phyloP scores from a whole-genome alignment of 139 green algal species.

The Desmodesmus armatus region DNA sequence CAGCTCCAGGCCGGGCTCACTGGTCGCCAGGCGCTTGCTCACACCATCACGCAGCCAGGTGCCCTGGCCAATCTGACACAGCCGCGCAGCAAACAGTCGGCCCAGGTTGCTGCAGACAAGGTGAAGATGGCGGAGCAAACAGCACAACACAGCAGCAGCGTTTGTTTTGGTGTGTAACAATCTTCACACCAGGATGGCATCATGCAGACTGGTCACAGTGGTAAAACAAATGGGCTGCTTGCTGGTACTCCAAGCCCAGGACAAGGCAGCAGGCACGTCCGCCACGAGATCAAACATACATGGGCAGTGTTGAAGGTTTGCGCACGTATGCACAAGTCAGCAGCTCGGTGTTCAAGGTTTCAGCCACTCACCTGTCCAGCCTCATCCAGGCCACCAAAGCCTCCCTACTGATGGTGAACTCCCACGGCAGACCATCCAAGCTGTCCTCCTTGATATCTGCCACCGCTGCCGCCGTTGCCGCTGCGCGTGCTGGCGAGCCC shows the following conservation, averaged over 20 bases:
- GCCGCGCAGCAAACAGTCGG: conserved; percentile 53
- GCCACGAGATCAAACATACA: background rate
- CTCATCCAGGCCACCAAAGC: conserved; percentile 49
- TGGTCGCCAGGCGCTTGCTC: conserved; percentile 45
- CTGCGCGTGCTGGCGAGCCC: background rate
- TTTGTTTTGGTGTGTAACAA: too few relatives aligned
- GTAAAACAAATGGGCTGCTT: too few relatives aligned
- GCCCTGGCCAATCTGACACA: conserved; percentile 60
- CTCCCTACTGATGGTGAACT: conserved; percentile 63
- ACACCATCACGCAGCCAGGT: conserved; percentile 42
- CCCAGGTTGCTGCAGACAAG: conserved; percentile 24
- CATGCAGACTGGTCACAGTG: too few relatives aligned
- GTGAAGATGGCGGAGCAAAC: too few relatives aligned
- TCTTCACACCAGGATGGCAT: too few relatives aligned
- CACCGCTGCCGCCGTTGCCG: background rate
- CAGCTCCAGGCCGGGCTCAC: conserved; percentile 54
- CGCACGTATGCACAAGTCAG: too few relatives aligned
- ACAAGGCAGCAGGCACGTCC: too few relatives aligned
- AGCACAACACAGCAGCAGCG: background rate
- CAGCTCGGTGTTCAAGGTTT: too few relatives aligned
- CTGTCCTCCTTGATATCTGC: conserved; percentile 12
- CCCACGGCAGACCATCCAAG: conserved; percentile 35
- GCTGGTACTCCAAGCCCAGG: too few relatives aligned
- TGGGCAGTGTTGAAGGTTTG: too few relatives aligned
- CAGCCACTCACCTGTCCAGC: conserved; percentile 52